phyloP scores from a whole-genome alignment of 371 early-diverging fungal genomes.

The Apophysomyces trapeziformis region DNA sequence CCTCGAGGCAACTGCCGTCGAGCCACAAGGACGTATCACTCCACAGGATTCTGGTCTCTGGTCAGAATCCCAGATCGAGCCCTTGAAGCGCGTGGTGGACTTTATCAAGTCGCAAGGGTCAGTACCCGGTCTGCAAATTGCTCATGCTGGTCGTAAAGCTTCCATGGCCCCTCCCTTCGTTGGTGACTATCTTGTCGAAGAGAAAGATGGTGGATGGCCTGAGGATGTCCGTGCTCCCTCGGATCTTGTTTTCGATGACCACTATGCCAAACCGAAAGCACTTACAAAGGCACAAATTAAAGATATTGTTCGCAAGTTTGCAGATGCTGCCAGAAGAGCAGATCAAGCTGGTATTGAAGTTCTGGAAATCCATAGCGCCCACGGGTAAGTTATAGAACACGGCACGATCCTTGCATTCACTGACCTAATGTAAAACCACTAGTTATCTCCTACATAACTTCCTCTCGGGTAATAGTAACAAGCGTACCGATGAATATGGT shows the following conservation, averaged over 20 bases:
- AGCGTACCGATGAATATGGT: slow-evolving; percentile 84
- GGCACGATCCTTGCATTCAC: slow-evolving; percentile 55
- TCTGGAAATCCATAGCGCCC: slow-evolving; percentile 79
- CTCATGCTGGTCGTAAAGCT: slow-evolving; percentile 12
- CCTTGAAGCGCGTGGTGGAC: slow-evolving; percentile 62
- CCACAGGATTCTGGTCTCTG: slow-evolving; percentile 79
- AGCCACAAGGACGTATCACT: slow-evolving; percentile 77
- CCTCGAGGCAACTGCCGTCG: slow-evolving; percentile 82
- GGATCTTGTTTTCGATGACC: slow-evolving; percentile 44
- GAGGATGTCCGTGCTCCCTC: slow-evolving; percentile 55
- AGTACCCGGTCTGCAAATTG: slow-evolving; percentile 8
- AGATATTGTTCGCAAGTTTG: slow-evolving; percentile 60
- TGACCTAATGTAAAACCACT: slow-evolving; percentile 47
- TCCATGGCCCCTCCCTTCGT: background rate
- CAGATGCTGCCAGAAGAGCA: slow-evolving; percentile 65
- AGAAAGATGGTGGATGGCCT: slow-evolving; percentile 12
- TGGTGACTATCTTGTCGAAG: background rate
- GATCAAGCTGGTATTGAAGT: slow-evolving; percentile 78
- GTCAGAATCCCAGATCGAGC: slow-evolving; percentile 75
- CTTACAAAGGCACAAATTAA: slow-evolving; percentile 59
- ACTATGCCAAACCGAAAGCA: slow-evolving; percentile 56
- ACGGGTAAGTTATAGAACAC: slow-evolving; percentile 59
- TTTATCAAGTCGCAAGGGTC: slow-evolving; percentile 10
- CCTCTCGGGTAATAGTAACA: slow-evolving; percentile 72
- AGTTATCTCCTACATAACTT: slow-evolving; percentile 67